Evolutionary conservation across 352 stramenopile species (phyloP), one percentile per base, ranked within the genome.

Genomic region (Phytophthora rubi): DNA sequence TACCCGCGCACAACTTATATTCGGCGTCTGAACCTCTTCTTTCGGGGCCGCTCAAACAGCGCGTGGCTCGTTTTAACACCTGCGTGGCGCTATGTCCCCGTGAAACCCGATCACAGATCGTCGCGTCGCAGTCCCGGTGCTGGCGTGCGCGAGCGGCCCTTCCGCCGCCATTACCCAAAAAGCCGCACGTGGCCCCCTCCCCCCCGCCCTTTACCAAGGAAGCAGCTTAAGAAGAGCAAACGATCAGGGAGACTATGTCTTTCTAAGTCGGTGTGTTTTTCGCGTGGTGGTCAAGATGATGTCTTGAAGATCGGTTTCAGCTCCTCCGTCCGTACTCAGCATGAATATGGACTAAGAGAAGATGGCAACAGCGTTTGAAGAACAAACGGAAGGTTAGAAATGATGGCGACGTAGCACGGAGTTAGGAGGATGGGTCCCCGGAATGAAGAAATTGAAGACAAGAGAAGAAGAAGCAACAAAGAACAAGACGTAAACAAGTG

Each of bases 251-350:
- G 84, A 91, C 85, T 77, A 93, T 93, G 85, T 91, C 85, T 93
- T 93, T 93, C 85, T 93, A 93, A 93, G 83, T 91, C 87, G 85
- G 83, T 85, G 68, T 80, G 72, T 80, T 82, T 90, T 83, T 88
- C 80, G 62, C 81, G 73, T 84, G 82, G 71, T 73, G 77, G 83
- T 90, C 82, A 90, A 84, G 81, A 90, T 87, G 79, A 89, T 87
- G 65, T 91, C 83, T 86, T 91, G 80, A 85, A 73, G 61, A 79
- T 77, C 62, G 81, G 68, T 79, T 67, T 79, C 78, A 82, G 66
- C 76, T 87, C 66, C 81, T 85, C 73, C 76, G 81, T 90, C 82
- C 75, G 76, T 93, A 88, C 81, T 77, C 57, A 76, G 62, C 39
- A 85, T 89, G 79, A 82, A 75, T 79, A 83, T 85, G 75, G 74